A percentile compares a stretch with the other conserved stretches of the same genome.
Conservation (phyloP, 768 basidiomycete genomes). For the Tephrocybe sp. region DNA sequence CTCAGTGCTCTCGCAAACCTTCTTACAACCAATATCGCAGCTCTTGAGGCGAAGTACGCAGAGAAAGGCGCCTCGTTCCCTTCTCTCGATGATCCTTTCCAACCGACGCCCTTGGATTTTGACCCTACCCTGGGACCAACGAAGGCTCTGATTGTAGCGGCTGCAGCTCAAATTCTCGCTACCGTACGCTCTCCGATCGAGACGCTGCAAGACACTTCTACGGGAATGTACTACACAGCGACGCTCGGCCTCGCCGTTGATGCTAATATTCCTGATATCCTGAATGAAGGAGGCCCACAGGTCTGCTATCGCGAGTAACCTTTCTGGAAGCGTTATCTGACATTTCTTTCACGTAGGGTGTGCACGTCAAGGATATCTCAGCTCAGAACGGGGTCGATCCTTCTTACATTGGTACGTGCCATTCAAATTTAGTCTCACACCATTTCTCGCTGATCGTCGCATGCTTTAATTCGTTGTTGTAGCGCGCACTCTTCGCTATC, state of each 20-base stretch:
- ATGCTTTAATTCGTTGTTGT: neutral
- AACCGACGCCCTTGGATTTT: neutral
- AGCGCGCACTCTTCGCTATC: slow-evolving; percentile 28
- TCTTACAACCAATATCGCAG: no score
- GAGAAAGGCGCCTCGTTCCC: neutral
- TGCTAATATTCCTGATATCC: slow-evolving; percentile 29
- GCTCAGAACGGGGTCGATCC: slow-evolving; percentile 24
- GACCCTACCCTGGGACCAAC: neutral
- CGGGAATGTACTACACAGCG: slow-evolving; percentile 14
- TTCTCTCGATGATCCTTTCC: slow-evolving; percentile 5
- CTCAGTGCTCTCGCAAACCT: no score
- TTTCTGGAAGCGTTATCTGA: no score
- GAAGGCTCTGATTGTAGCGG: slow-evolving; percentile 3
- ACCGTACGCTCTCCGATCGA: slow-evolving; percentile 17
- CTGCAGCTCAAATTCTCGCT: slow-evolving; percentile 24
- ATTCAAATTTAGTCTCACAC: no score
- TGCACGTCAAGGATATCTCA: slow-evolving; percentile 33
- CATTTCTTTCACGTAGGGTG: no score
- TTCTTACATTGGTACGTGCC: slow-evolving; percentile 31
- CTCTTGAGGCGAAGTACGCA: no score
- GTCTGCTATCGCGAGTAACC: slow-evolving; percentile 3
- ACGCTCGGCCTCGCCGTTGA: slow-evolving; percentile 24
- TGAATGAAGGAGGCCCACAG: slow-evolving; percentile 25
- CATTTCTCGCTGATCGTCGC: neutral
- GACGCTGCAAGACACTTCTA: slow-evolving; percentile 7